phyloP scores from a whole-genome alignment of 768 basidiomycete species.

The Vishniacozyma victoriae region DNA sequence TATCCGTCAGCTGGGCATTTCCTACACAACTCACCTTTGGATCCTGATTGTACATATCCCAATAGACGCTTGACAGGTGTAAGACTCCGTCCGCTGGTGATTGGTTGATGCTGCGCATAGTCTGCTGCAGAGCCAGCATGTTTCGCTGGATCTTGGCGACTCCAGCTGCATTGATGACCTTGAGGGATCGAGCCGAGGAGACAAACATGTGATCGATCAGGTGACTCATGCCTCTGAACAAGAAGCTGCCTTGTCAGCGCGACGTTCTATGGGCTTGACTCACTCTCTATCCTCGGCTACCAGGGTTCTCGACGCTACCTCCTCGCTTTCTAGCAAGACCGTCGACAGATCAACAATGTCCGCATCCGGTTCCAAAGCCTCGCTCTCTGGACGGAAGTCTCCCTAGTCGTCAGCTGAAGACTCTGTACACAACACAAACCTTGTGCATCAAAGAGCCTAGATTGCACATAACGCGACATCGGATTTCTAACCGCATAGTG shows the following conservation, averaged over 20 bases:
- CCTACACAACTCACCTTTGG: conserved; percentile 58
- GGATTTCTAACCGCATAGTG: conserved; percentile 78
- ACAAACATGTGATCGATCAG: conserved; percentile 81
- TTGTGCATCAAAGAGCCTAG: conserved; percentile 71
- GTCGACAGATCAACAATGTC: conserved; percentile 78
- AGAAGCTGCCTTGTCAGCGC: conserved; percentile 56
- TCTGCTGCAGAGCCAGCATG: conserved; percentile 85
- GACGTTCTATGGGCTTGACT: conserved; percentile 34
- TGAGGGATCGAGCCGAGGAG: conserved; percentile 64
- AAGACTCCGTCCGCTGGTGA: conserved; percentile 61
- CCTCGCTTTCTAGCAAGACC: conserved; percentile 71
- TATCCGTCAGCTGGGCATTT: conserved; percentile 51
- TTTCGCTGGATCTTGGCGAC: conserved; percentile 82
- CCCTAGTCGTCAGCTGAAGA: conserved; percentile 55
- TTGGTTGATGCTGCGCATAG: conserved; percentile 69
- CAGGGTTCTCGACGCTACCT: conserved; percentile 59
- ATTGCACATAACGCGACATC: conserved; percentile 76
- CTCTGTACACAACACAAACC: conserved; percentile 49
- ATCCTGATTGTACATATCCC: conserved; percentile 65
- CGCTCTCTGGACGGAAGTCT: conserved; percentile 72
- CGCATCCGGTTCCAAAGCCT: conserved; percentile 85
- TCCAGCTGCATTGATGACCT: conserved; percentile 64
- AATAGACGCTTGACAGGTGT: conserved; percentile 70
- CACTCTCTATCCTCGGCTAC: conserved; percentile 64
- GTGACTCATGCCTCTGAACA: conserved; percentile 76